Conservation (phyloP, 1,284 basidiomycete species). For the Chondrostereum purpureum region DNA sequence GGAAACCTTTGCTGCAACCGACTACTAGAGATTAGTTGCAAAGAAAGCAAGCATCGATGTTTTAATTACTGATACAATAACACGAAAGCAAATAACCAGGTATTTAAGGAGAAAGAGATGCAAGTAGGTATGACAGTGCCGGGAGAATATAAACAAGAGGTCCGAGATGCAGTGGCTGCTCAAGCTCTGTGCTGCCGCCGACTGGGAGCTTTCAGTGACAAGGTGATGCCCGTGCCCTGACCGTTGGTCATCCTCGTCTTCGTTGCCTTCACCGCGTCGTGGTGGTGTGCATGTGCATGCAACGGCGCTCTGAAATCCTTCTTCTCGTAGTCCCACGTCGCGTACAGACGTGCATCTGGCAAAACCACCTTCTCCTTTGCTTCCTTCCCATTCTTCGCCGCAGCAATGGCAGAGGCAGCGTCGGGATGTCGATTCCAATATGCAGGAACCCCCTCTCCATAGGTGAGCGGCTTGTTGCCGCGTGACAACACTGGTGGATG, state of each 20-base stretch:
- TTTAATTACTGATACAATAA: no score
- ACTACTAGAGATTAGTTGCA: no score
- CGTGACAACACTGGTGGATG: conserved; percentile 58
- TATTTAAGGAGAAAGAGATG: no score
- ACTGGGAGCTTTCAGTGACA: not conserved
- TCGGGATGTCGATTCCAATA: conserved; percentile 54
- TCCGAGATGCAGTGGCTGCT: no score
- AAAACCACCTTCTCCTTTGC: conserved; percentile 33
- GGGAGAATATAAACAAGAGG: no score
- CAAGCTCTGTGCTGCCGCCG: conserved; percentile 3
- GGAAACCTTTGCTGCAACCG: no score
- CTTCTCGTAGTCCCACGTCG: conserved; percentile 70
- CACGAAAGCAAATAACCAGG: no score
- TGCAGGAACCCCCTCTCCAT: conserved; percentile 55
- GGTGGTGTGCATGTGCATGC: no score
- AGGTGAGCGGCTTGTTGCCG: conserved; percentile 50
- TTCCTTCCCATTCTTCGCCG: conserved; percentile 24
- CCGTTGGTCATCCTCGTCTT: conserved; percentile 21
- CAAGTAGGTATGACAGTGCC: no score
- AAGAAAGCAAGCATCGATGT: no score
- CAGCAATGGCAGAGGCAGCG: conserved; percentile 28
- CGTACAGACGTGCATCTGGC: conserved; percentile 62
- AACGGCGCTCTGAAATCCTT: conserved; percentile 58
- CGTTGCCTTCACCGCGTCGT: conserved; percentile 8
- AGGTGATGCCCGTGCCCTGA: conserved; percentile 10